Percentiles rank a stretch among this genome's conserved stretches.
phyloP scores from a whole-genome alignment of 1,139 yeast genomes.

The Taiozyma sp. region DNA sequence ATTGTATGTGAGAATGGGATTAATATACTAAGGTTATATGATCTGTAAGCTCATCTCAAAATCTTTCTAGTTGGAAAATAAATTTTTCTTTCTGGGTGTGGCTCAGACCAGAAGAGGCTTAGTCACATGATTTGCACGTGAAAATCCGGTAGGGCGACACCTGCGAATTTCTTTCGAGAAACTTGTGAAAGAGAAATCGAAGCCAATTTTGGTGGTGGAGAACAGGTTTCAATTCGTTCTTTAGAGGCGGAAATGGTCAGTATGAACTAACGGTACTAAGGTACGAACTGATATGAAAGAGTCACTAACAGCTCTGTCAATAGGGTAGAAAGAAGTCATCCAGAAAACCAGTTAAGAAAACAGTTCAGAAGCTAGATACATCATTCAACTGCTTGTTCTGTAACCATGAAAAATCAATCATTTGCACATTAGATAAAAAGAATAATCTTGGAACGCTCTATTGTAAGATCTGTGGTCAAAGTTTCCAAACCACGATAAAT shows the following conservation, averaged over 20 bases:
- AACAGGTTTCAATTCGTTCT: neutral
- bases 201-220: neutral
- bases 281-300: too few relatives aligned
- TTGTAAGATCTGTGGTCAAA: conserved; percentile 94
- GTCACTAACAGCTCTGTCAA: neutral
- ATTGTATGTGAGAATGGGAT: neutral
- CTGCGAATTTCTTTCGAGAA: neutral
- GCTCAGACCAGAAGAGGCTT: neutral
- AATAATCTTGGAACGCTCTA: conserved; percentile 78
- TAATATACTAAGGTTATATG: neutral
- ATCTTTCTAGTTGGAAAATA: neutral
- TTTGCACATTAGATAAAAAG: conserved; percentile 85
- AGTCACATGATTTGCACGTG: neutral
- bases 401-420: conserved; percentile 90
- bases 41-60: conserved; percentile 7
- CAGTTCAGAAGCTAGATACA: conserved; percentile 78
- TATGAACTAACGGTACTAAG: neutral
- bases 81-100: conserved; percentile 5
- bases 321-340: conserved; percentile 92
- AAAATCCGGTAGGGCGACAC: neutral
- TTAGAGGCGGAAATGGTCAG: neutral
- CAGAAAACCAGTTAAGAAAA: conserved; percentile 73
- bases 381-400: conserved; percentile 92
- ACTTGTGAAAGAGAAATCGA: neutral
- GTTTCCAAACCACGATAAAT: conserved; percentile 86